A percentile compares a stretch with the other conserved stretches of the same genome.
Conservation (phyloP, 192 early-diverging fungal species). For the Cladochytrium replicatum region DNA sequence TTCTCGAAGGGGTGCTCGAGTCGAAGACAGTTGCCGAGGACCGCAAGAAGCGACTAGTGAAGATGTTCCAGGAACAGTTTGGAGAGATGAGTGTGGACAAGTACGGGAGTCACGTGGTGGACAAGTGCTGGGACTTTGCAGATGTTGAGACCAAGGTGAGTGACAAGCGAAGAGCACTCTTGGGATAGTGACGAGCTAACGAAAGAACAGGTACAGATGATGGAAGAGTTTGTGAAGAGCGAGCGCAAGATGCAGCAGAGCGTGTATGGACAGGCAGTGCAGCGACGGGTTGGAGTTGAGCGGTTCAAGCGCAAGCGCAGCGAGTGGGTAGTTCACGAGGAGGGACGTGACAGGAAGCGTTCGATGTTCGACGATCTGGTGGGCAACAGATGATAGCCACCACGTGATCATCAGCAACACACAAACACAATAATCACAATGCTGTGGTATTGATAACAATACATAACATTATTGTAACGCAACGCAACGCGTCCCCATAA, state of each 20-base stretch:
- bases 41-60: slow-evolving; percentile 58
- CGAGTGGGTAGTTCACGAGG: slow-evolving; percentile 67
- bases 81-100: slow-evolving; percentile 54
- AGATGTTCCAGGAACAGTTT: slow-evolving; percentile 45
- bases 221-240: slow-evolving; percentile 50
- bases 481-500: too few species aligned
- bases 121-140: slow-evolving; percentile 62
- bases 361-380: slow-evolving; percentile 76
- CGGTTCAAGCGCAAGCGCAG: slow-evolving; percentile 61
- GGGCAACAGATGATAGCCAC: too few species aligned
- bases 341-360: slow-evolving; percentile 59
- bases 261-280: slow-evolving; percentile 61
- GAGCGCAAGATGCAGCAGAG: slow-evolving; percentile 47
- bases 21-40: slow-evolving; percentile 44
- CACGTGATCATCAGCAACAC: too few species aligned
- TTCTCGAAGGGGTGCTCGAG: slow-evolving; percentile 57
- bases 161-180: background rate
- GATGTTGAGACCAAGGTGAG: slow-evolving; percentile 56
- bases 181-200: background rate
- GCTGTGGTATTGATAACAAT: too few species aligned
- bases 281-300: slow-evolving; percentile 70
- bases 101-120: slow-evolving; percentile 71
- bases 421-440: too few species aligned
- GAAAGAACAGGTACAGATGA: slow-evolving; percentile 48
- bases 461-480: too few species aligned